A percentile compares a stretch with the other conserved stretches of the same genome.
These are phyloP conservation scores for Fraxinus sp. DNA, from an alignment of 305 asterid species.

Conservation along the genomic window DNA sequence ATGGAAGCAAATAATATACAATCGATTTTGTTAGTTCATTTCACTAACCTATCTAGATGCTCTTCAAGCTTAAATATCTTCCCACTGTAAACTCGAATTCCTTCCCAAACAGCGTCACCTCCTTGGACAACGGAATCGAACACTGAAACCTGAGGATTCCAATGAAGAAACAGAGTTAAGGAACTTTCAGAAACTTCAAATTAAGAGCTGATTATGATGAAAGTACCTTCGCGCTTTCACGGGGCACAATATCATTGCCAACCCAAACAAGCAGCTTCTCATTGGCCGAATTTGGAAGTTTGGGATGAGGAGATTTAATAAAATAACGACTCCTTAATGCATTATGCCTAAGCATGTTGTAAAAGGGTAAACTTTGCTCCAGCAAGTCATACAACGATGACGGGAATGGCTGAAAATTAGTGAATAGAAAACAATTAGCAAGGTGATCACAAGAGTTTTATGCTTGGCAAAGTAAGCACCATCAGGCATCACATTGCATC, in stretches of 20 bases:
- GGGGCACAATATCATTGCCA: constrained; percentile 79
- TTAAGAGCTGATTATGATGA: neutral
- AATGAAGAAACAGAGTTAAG: constrained; percentile 15
- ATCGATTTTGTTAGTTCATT: constrained; percentile 5
- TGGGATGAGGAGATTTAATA: constrained; percentile 39
- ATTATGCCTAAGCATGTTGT: constrained; percentile 63
- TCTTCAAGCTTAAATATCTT: constrained; percentile 92
- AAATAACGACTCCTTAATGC: constrained; percentile 29
- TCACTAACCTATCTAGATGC: constrained; percentile 77
- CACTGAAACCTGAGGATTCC: constrained; percentile 68
- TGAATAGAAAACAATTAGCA: neutral
- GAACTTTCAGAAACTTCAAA: neutral
- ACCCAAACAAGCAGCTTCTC: constrained; percentile 92
- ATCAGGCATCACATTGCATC: neutral
- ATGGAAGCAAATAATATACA: neutral
- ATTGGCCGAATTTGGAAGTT: constrained; percentile 69
- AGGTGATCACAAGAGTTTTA: neutral
- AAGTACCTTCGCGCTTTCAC: constrained; percentile 78
- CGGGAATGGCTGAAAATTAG: constrained; percentile 70
- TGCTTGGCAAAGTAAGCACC: neutral
- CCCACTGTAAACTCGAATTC: constrained; percentile 76
- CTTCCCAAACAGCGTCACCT: constrained; percentile 98
- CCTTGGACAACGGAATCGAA: constrained; percentile 97
- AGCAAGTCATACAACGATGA: constrained; percentile 62
- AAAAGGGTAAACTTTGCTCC: constrained; percentile 88